phyloP scores from a whole-genome alignment of 2,329 filamentous ascomycete genomes.

The Dichotomopilus funicola region DNA sequence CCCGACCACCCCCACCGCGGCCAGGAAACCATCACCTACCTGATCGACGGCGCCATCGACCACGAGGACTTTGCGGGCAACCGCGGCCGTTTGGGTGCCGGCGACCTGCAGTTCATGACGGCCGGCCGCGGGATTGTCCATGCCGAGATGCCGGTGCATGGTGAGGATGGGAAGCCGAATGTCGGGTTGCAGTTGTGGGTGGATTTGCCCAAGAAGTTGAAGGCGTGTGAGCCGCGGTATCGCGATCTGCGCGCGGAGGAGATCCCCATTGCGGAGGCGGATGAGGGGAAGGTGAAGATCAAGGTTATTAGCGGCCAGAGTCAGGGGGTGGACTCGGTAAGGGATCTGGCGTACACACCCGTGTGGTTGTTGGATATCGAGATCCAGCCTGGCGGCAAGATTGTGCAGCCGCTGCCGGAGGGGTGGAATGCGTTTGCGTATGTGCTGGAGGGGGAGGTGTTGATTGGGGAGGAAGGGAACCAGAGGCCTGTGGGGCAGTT shows the following conservation, averaged over 20 bases:
- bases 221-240: conserved; percentile 86
- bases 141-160: conserved; percentile 82
- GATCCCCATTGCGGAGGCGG: conserved; percentile 67
- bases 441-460: conserved; percentile 65
- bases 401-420: conserved; percentile 67
- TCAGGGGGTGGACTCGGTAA: conserved; percentile 76
- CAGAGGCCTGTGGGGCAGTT: conserved; percentile 57
- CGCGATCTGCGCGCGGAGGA: conserved; percentile 74
- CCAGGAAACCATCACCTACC: conserved; percentile 83
- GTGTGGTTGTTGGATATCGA: conserved; percentile 91
- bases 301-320: conserved; percentile 88
- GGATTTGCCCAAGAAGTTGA: conserved; percentile 74
- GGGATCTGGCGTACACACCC: conserved; percentile 90
- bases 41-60: conserved; percentile 78
- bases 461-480: conserved; percentile 50
- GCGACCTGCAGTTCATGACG: conserved; percentile 98
- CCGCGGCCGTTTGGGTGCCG: conserved; percentile 72
- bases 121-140: conserved; percentile 88
- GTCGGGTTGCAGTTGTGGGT: conserved; percentile 95
- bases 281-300: conserved; percentile 67
- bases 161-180: conserved; percentile 64
- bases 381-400: conserved; percentile 68
- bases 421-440: conserved; percentile 92
- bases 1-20: conserved; percentile 81
- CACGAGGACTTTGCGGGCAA: conserved; percentile 90